phyloP scores from a whole-genome alignment of 805 yeast species.

The Huiozyma sinensis region DNA sequence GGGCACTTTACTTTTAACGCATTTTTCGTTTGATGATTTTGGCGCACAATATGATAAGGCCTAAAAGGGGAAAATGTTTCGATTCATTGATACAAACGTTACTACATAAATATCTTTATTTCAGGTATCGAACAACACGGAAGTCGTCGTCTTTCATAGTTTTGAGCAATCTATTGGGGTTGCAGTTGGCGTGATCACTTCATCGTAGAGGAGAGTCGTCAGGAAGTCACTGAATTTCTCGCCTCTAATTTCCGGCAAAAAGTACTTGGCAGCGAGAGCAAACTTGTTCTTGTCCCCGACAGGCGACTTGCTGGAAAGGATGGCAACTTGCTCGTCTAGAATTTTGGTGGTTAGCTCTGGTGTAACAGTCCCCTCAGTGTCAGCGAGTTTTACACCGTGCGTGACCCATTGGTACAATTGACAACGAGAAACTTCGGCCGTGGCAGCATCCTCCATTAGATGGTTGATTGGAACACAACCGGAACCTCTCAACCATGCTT shows the following conservation, averaged over 20 bases:
- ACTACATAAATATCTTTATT: no score
- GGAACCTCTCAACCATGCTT: conserved; percentile 74
- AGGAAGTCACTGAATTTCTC: conserved; percentile 67
- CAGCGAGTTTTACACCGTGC: conserved; percentile 50
- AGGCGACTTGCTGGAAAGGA: conserved; percentile 36
- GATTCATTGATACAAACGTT: no score
- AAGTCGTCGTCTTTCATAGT: not conserved
- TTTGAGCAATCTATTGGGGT: conserved; percentile 1
- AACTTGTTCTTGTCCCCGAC: conserved; percentile 40
- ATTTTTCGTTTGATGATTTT: no score
- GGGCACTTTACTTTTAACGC: no score
- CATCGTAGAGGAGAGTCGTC: conserved; percentile 67
- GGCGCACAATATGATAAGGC: no score
- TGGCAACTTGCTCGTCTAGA: conserved; percentile 51
- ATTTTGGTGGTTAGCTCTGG: conserved; percentile 46
- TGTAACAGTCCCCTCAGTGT: conserved; percentile 46
- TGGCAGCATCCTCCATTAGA: conserved; percentile 85
- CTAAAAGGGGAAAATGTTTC: no score
- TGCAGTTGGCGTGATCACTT: conserved; percentile 27
- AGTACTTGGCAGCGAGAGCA: conserved; percentile 56
- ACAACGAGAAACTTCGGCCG: conserved; percentile 78
- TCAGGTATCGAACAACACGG: no score
- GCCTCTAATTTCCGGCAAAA: conserved; percentile 63
- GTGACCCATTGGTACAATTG: conserved; percentile 79
- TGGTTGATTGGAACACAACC: conserved; percentile 82